Evolutionary conservation across 164 flowering plant genomes (phyloP), one percentile per base, ranked within the genome.

Genomic region (Aristolochia californica): DNA sequence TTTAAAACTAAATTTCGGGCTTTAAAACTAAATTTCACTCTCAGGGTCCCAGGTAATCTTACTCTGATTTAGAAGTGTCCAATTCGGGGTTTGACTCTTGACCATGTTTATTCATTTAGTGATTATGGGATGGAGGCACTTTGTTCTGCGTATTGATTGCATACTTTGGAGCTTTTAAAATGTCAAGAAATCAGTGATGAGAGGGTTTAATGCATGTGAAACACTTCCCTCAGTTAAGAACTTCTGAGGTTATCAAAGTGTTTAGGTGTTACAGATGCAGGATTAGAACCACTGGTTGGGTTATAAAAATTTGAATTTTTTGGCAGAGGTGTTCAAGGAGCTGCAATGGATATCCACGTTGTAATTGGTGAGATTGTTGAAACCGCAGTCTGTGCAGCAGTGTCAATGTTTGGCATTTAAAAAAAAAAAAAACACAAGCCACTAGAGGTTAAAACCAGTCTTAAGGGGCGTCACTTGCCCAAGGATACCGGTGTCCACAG

Each of bases 101-200:
- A 82, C 68, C 85, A 78, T 58, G 87, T 82, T 9, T 78, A 77
- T 61, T 77, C 82, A 18, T 88, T 88, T 60, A 78, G 76, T 53
- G 89, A 88, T 66, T 60, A 34, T 58, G 94, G 94, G 2, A 81
- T 88, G 97, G 84, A 83, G 58, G 80, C 89, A 64, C 81, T 88
- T 16, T 79, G 89, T 66, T 74, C 81, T 2, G 84, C 87, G 10
- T 65, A 62, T 22, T 73, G 60, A 66, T 83, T 88, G 20, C 80
- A 84, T 60, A 68, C 69, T 28, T 65, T 88, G 18, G 94, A 88
- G 66, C 88, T 88, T 38, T 77, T 78, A 0, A 71, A 72, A 59
- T 88, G 97, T 75, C 91, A 84, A 69, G 94, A 85, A 65, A 67
- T 88, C 20, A 82, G 74, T 21, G 94, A 89, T 58, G 87, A 84